Evolutionary conservation across 306 rosid genomes (phyloP), one percentile per base, ranked within the genome.

Genomic region (Vigna radiata): DNA sequence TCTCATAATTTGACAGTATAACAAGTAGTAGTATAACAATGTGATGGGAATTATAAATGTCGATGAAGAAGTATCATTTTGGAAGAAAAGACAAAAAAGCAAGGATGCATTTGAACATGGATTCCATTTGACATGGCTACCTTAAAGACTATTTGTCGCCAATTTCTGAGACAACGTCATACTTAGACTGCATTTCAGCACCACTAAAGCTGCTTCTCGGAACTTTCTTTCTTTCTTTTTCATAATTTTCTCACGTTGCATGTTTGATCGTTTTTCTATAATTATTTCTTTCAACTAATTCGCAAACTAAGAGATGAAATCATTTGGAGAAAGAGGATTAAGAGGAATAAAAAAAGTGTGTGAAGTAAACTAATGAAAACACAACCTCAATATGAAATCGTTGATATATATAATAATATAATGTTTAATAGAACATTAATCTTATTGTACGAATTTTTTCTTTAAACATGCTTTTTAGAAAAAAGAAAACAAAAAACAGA

Each of bases 81-180:
- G 76, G 77, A 49, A 55, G 76, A 62, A 81, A 83, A 70, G 83
- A 77, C 79, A 82, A 82, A 82, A 82, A 75, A 46, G 47, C 56
- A 79, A 82, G 65, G 73, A 73, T 55, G 79, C 53, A 68, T 81
- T 76, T 59, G 83, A 82, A 84, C 75, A 80, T 77, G 84, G 81
- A 75, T 70, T 50, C 83, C 70, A 77, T 65, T 75, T 63, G 75
- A 82, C 48, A 72, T 80, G 77, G 86, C 73, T 78, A 72, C 77
- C 83, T 87, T 82, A 70, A 82, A 77, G 80, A 77, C 81, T 72
- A 59, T 84, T 60, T 90, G 89, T 84, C 85, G 46, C 78, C 77
- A 39, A 21, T 80, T 82, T 84, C 68, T 49, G 27, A 59, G 86
- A 82, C 89, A 82, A 65, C 21, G 68, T 82, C 37, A 63, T 36